Base-by-base conservation (phyloP, 257 asterid genomes). In the Pogostemon cablin region DNA sequence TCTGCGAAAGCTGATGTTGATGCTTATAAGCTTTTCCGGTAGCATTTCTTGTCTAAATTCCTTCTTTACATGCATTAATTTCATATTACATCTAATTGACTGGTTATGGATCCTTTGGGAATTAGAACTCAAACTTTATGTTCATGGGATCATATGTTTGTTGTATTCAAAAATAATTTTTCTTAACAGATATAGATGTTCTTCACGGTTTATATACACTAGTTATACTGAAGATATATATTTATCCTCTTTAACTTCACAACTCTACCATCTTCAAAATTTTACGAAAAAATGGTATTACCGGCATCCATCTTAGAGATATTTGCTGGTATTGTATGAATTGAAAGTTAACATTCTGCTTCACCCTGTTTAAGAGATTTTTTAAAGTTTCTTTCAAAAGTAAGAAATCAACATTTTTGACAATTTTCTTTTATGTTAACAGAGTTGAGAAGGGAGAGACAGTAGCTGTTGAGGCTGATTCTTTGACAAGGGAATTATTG, bases 401-500 rank as follows among this genome's bases (percentile, higher is more conserved):
- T 43, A 66, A 56, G 59, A 60, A 60, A 65, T 57, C 74, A 72
- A 59, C 46, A 59, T 67, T 43, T 40, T 73, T 78, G 79, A 78
- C 61, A 69, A 58, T 60, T 52, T n/a, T 65, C 67, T 74, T 65
- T 74, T 73, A 50, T 75, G 71, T 75, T 74, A 11, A 42, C 43
- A 86, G 91, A 65, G 77, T 85, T 44, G 90, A 83, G 81, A 86
- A 86, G 81, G 88, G 86, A 80, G 82, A 71, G 75, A 81, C 92
- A 75, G 88, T 83, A 76, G 84, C 88, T 15, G 75, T 83, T 58
- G 87, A 86, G 81, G 95, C 88, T 48, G 87, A 79, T 68, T 70
- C 90, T 54, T 69, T 87, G 74, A 80, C 80, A 55, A 87, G 80
- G 78, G 88, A 83, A 80, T 75, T 86, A 77, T 78, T 91, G 59